Base-by-base conservation (phyloP, 306 rosid genomes). In the Citrullus mucosospermus region DNA sequence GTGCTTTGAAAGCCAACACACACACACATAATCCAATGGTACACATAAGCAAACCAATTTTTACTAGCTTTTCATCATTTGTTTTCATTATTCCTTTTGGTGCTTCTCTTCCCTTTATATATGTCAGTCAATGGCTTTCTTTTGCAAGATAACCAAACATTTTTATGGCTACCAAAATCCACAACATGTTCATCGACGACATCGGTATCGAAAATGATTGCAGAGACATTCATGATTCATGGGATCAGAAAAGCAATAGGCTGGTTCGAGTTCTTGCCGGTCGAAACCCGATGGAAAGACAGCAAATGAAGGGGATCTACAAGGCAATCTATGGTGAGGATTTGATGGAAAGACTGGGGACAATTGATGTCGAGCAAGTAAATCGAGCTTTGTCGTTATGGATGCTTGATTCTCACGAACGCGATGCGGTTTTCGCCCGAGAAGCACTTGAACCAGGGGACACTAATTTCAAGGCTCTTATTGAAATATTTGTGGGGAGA, bases 391-490 rank as follows among this genome's bases (percentile, higher is more conserved):
- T 92, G 78, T 87, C 87, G 9, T 15, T 85, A 67, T 92, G 92
- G 91, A 88, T 92, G 90, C 84, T 87, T 55, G 88, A 86, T 41
- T 82, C 90, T 17, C 89, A 88, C 46, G 93, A 92, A 4, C 82
- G 94, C 0, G 97, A 90, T 51, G 94, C 94, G 9, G 28, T 75
- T 43, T 25, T 88, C 16, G 84, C 83, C 2, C 76, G 82, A 46
- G 89, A 88, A 80, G 92, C 94, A 17, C 89, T 89, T 20, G 84
- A 86, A 48, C 87, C 82, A 70, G 85, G 76, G 44, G 81, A 76
- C 15, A 78, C 86, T 14, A 81, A 87, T 83, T 92, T 83, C 77
- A 81, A 82, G 80, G 91, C 85, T 78, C 89, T 92, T 56, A 78
- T 87, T 53, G 94, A 90, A 63, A 83, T 92, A 62, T 88, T 86